Base-by-base conservation (phyloP, 306 rosid genomes). In the Vigna nakashimae region DNA sequence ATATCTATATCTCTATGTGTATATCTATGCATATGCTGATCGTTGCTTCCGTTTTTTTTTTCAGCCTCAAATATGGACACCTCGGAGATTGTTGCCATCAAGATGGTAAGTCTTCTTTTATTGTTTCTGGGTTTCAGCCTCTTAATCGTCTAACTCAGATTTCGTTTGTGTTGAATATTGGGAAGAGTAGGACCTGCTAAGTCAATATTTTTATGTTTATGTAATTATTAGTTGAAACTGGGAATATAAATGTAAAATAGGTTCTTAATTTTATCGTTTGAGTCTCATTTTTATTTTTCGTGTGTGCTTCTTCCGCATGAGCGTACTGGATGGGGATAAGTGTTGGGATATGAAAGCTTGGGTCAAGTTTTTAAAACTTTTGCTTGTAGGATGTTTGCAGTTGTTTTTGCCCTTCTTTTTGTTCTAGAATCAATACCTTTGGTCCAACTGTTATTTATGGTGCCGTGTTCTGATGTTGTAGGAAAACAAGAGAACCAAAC, bases 401-500 rank as follows among this genome's bases (percentile, higher is more conserved):
- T 5, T n/a, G 30, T 4, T 4, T 74, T 40, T 53, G 20, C 17
- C 15, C n/a, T 20, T 48, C 28, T 75, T 58, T 51, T 67, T 50
- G 8, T 75, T 49, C 45, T 50, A 70, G 68, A 78, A 30, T 49
- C 42, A 49, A 32, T 65, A 36, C 62, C 49, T 43, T 18, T 48
- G 74, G 20, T 56, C 43, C 42, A 5, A n/a, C 71, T 24, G 52
- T 73, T 80, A 65, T 64, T 69, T 9, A 26, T 9, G 71, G 65
- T 1, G 13, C 62, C n/a, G 15, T 52, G 12, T 69, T 68, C 48
- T 6, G 50, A 78, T 68, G 73, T 74, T 78, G 43, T 74, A 90
- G 94, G 94, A 90, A 53, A 88, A 55, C 86, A 88, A 80, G 82
- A 90, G 74, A 77, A 86, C 94, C 38, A 90, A 80, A 65, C 94